Base-by-base conservation (phyloP, 176 grass and related monocot genomes). In the Carex pumila region DNA sequence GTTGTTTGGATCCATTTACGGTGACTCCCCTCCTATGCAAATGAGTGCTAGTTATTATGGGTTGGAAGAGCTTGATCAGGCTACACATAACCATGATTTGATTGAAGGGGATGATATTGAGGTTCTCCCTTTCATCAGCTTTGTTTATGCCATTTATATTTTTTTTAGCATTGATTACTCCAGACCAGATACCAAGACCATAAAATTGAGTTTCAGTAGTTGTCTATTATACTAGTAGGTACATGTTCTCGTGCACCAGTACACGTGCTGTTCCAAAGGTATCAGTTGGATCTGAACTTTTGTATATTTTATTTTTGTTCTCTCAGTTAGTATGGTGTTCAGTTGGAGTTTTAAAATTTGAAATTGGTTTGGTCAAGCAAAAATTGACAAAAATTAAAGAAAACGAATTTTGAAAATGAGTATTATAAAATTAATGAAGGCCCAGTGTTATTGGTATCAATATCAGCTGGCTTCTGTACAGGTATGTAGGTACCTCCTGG, bases 31-130 rank as follows among this genome's bases (percentile, higher is more conserved):
- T 14, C 92, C 89, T 10, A 95, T 95, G 95, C 95, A 98, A 81
- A 83, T 95, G 91, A 98, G 91, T 59, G 95, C 89, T 2, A 93
- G 95, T 85, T 95, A 90, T 85, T 95, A 90, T 12, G 83, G 89
- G 21, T 52, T 90, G 0, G 88, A 73, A n/a, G 95, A 98, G 75
- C 92, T 98, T 36, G 89, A 93, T 80, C 68, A 83, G 43, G 89
- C 85, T 0, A 93, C 91, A 21, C 95, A 92, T 80, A 59, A 88
- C 76, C 91, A 93, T 70, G 88, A 79, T 39, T 87, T 95, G 3
- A 84, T 92, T 50, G 88, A 90, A 83, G 86, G 91, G 3, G 80
- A 88, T 8, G 88, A 89, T 74, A 90, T 95, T 43, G 95, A 98
- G 92, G 95, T 95, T 87, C 53, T 60, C 43, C 17, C 11, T 43